These are phyloP conservation scores for Rutidosis leptorrhynchoides DNA, from an alignment of 129 eudicot species.

Conservation along the genomic window DNA sequence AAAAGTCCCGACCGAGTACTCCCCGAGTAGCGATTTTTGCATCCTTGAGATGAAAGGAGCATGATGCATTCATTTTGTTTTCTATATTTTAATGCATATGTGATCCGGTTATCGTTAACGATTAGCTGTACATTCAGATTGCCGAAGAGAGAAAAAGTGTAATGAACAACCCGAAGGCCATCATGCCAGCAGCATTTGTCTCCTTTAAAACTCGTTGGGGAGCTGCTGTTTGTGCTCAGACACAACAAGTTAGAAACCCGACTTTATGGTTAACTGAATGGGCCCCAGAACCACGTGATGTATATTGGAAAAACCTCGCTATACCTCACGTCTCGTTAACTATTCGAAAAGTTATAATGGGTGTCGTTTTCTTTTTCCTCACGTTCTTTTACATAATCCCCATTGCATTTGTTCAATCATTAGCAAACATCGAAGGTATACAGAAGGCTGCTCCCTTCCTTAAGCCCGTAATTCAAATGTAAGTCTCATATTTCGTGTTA, in stretches of 20 bases:
- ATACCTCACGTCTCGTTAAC: constrained; percentile 68
- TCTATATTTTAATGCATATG: not conserved
- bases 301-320: constrained; percentile 69
- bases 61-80: not conserved
- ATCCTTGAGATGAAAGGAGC: not conserved
- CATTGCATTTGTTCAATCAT: constrained; percentile 70
- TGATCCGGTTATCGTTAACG: not conserved
- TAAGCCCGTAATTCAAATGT: constrained; percentile 59
- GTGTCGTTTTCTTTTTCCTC: constrained; percentile 73
- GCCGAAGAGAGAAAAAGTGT: constrained; percentile 63
- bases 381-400: constrained; percentile 83
- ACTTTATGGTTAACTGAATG: constrained; percentile 84
- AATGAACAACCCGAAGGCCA: constrained; percentile 47
- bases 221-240: constrained; percentile 89
- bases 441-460: constrained; percentile 53
- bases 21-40: no score
- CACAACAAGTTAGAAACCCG: constrained; percentile 73
- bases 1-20: no score
- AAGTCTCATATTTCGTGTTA: constrained; percentile 26
- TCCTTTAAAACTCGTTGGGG: constrained; percentile 90
- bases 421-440: constrained; percentile 80
- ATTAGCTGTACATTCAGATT: constrained; percentile 43
- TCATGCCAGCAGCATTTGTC: constrained; percentile 79
- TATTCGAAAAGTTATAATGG: constrained; percentile 56
- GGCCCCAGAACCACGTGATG: constrained; percentile 90